Conservation (phyloP, 768 basidiomycete genomes). For the Phlebiopsis gigantea region DNA sequence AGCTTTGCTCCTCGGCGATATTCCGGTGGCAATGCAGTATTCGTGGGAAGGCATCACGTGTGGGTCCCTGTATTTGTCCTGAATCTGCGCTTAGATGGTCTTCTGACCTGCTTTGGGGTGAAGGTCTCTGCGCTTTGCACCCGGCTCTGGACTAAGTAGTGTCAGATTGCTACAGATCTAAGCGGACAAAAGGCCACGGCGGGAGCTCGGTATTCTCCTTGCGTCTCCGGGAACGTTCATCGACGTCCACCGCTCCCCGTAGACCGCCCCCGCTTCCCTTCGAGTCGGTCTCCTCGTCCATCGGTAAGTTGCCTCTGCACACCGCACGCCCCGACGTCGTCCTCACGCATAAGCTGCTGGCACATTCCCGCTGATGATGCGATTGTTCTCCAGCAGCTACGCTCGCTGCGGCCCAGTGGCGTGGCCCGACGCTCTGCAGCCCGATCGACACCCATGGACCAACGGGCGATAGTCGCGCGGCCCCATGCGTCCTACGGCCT, state of each 20-base stretch:
- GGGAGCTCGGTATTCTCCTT: conserved; percentile 9
- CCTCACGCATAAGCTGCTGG: not conserved
- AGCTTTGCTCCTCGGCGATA: no score
- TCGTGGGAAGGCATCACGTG: not conserved
- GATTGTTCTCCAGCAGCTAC: not conserved
- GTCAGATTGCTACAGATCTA: not conserved
- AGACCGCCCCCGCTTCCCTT: conserved; percentile 4
- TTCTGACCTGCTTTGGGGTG: not conserved
- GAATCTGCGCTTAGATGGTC: not conserved
- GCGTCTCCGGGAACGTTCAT: conserved; percentile 10
- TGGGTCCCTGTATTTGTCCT: not conserved
- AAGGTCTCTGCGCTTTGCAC: not conserved
- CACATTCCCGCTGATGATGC: not conserved
- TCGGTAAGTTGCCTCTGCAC: not conserved
- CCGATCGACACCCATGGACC: conserved; percentile 7
- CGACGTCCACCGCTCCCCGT: conserved; percentile 8
- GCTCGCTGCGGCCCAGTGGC: not conserved
- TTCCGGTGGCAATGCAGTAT: not conserved
- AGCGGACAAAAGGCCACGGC: not conserved
- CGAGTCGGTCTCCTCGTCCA: conserved; percentile 4
- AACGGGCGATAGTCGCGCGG: conserved; percentile 9
- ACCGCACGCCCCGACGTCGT: not conserved
- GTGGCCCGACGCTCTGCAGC: not conserved
- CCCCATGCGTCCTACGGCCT: conserved; percentile 1
- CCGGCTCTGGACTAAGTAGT: not conserved